A percentile compares a stretch with the other conserved stretches of the same genome.
Conservation (phyloP, 257 asterid species). For the Nicotiana noctiflora region DNA sequence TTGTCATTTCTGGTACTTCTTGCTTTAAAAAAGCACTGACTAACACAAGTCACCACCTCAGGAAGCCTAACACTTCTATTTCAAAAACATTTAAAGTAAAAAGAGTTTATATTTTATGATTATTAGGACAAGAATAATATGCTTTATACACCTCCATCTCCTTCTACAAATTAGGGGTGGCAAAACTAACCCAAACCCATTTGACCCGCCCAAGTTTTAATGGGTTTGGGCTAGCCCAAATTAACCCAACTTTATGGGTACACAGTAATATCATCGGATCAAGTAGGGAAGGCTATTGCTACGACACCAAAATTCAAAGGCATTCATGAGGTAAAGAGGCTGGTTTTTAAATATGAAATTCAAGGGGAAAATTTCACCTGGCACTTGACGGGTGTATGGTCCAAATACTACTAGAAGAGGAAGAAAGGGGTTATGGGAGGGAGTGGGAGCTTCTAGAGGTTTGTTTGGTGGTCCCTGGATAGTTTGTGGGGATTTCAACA, state of each 20-base stretch:
- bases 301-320: no score
- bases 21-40: background rate
- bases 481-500: background rate
- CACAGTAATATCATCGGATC: background rate
- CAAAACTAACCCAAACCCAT: no score
- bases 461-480: background rate
- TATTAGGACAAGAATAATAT: background rate
- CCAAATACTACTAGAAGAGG: no score
- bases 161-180: background rate
- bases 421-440: no score
- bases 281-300: no score
- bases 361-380: background rate
- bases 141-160: background rate
- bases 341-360: no score
- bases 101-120: background rate
- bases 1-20: background rate
- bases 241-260: background rate
- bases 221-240: no score
- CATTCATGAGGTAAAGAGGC: background rate
- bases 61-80: background rate
- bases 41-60: background rate
- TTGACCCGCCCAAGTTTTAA: no score
- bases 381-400: no score
- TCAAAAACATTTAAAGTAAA: background rate
- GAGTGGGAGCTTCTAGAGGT: background rate